Evolutionary conservation across 306 rosid species (phyloP).

Genomic region (Hippophae gyantsensis): DNA sequence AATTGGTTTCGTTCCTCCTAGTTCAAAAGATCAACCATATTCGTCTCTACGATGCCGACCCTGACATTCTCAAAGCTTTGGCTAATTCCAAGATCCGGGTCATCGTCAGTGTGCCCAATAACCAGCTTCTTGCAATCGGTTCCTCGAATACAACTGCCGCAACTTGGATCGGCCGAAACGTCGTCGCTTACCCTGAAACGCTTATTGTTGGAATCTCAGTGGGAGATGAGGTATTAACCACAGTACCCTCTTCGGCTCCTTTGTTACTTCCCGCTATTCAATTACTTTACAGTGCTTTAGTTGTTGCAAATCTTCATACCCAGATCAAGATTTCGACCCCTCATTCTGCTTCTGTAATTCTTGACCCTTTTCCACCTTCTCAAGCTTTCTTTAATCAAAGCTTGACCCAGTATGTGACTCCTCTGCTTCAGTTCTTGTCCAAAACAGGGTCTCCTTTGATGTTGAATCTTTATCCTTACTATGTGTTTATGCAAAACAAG

Average conservation of each 20-base stretch:
- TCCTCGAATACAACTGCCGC: constrained; percentile 74
- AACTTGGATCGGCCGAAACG: constrained; percentile 59
- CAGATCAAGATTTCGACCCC: constrained; percentile 64
- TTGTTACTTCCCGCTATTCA: constrained; percentile 56
- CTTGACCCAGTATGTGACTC: constrained; percentile 30
- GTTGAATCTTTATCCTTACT: constrained; percentile 83
- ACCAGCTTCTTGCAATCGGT: constrained; percentile 76
- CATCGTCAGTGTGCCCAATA: constrained; percentile 66
- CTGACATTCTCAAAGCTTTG: constrained; percentile 57
- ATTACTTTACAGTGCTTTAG: constrained; percentile 58
- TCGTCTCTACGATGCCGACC: constrained; percentile 72
- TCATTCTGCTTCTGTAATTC: constrained; percentile 51
- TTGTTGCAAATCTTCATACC: constrained; percentile 48
- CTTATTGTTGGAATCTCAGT: constrained; percentile 54
- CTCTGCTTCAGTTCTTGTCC: constrained; percentile 56
- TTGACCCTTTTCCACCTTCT: constrained; percentile 80
- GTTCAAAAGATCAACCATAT: constrained; percentile 55
- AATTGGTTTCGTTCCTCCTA: constrained; percentile 48
- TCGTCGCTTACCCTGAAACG: constrained; percentile 58
- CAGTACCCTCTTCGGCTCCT: constrained; percentile 59
- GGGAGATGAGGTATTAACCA: constrained; percentile 78
- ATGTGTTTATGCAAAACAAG: constrained; percentile 75
- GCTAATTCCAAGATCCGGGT: constrained; percentile 53
- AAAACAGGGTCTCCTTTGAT: constrained; percentile 56
- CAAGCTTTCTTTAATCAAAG: constrained; percentile 77